These are phyloP conservation scores for Rosa rugosa DNA, from an alignment of 306 rosid genomes.

Conservation along the genomic window DNA sequence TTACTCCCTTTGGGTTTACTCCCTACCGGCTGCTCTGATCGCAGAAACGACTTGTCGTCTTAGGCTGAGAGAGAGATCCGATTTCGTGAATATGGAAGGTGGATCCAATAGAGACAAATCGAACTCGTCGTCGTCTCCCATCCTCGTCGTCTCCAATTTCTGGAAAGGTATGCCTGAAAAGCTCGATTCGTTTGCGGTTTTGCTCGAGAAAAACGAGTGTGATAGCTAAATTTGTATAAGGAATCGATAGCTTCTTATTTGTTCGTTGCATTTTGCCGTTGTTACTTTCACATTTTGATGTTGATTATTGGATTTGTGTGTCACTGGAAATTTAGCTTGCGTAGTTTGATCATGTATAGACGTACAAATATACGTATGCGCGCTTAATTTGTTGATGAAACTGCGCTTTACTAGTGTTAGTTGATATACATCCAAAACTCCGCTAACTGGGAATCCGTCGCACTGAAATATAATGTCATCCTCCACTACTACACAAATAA, in stretches of 20 bases:
- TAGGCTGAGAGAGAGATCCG: slow-evolving; percentile 8
- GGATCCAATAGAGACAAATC: slow-evolving; percentile 83
- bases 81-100: slow-evolving; percentile 28
- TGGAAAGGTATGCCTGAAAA: slow-evolving; percentile 69
- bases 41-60: slow-evolving; percentile 11
- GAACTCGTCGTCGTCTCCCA: slow-evolving; percentile 64
- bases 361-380: not conserved
- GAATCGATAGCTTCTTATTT: not conserved
- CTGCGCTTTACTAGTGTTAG: too few species aligned
- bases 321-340: not conserved
- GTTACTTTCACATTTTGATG: too few species aligned
- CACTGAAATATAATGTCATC: too few species aligned
- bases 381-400: not conserved
- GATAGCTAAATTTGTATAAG: not conserved
- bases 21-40: not conserved
- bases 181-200: not conserved
- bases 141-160: slow-evolving; percentile 67
- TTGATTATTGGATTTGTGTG: not conserved
- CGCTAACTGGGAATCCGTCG: too few species aligned
- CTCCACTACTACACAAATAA: too few species aligned
- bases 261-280: not conserved
- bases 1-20: too few species aligned
- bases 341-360: not conserved
- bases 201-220: not conserved
- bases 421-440: too few species aligned